These are phyloP conservation scores for Botryosphaeria dothidea DNA, from an alignment of 2,329 filamentous ascomycete genomes.

Conservation along the genomic window DNA sequence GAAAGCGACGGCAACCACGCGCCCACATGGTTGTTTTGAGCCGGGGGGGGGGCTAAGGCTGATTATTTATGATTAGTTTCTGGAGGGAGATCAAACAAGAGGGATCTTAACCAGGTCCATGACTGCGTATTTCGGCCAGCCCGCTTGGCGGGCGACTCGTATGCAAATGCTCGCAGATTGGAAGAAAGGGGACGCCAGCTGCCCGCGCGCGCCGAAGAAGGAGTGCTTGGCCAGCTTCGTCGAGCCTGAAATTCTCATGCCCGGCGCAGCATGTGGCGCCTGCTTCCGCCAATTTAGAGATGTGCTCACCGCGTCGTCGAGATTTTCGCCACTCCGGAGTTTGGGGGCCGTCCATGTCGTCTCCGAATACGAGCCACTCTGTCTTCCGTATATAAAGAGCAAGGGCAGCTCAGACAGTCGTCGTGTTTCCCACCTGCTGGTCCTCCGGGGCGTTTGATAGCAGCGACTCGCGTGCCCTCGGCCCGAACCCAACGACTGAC, in stretches of 20 bases:
- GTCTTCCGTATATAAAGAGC: not conserved
- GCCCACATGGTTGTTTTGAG: not conserved
- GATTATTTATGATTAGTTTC: slow-evolving; percentile 10
- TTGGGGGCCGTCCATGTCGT: not conserved
- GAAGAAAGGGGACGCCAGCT: slow-evolving; percentile 10
- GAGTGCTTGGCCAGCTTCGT: not conserved
- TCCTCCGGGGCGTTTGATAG: not conserved
- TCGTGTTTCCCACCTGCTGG: not conserved
- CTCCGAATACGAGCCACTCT: slow-evolving; percentile 5
- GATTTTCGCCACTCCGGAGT: not conserved
- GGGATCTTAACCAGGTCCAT: slow-evolving; percentile 10
- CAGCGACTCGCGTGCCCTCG: not conserved
- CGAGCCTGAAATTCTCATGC: not conserved
- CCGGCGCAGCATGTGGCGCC: slow-evolving; percentile 1
- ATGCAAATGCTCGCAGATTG: not conserved
- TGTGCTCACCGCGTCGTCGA: slow-evolving; percentile 8
- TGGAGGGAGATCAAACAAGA: slow-evolving; percentile 12
- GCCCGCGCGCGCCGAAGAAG: slow-evolving; percentile 3
- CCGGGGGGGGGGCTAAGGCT: not conserved
- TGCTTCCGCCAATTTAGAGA: slow-evolving; percentile 3
- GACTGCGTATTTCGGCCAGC: slow-evolving; percentile 5
- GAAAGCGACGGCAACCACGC: slow-evolving; percentile 2
- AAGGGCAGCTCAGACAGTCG: not conserved
- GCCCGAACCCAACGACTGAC: not conserved
- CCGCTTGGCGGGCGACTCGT: slow-evolving; percentile 12